A percentile compares a stretch with the other conserved stretches of the same genome.
Evolutionary conservation across 495 filamentous ascomycete genomes (phyloP).

Genomic region (Amphirosellinia nigrospora): DNA sequence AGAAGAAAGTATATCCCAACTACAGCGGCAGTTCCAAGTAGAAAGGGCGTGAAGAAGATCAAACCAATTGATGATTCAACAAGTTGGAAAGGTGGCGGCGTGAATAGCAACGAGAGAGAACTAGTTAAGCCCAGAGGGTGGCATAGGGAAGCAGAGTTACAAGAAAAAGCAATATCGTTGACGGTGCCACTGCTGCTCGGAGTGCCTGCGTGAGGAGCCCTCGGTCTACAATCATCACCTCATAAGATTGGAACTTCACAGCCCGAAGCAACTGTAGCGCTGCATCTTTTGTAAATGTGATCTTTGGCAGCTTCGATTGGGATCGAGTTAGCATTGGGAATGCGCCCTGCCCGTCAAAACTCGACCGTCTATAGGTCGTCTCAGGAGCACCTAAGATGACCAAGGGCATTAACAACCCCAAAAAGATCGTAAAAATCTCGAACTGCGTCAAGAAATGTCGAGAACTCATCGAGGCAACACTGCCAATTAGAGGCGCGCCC

Average conservation of each 20-base stretch:
- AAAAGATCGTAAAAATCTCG: constrained; percentile 53
- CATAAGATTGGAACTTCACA: constrained; percentile 49
- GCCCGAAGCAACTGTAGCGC: constrained; percentile 42
- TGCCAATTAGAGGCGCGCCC: constrained; percentile 57
- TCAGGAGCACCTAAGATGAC: constrained; percentile 56
- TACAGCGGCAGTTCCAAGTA: constrained; percentile 42
- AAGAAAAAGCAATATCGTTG: constrained; percentile 49
- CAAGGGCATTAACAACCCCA: constrained; percentile 51
- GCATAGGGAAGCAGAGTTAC: constrained; percentile 49
- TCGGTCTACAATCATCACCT: constrained; percentile 31
- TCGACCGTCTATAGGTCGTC: constrained; percentile 51
- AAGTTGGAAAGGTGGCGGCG: constrained; percentile 47
- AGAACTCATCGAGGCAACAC: constrained; percentile 45
- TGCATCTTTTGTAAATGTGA: constrained; percentile 39
- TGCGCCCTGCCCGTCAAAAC: constrained; percentile 32
- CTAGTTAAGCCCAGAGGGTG: constrained; percentile 48
- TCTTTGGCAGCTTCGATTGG: constrained; percentile 39
- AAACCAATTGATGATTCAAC: constrained; percentile 46
- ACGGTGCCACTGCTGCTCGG: constrained; percentile 53
- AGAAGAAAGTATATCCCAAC: constrained; percentile 33
- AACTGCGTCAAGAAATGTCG: constrained; percentile 51
- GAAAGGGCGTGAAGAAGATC: constrained; percentile 50
- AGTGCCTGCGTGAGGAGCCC: constrained; percentile 46
- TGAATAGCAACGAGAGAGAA: constrained; percentile 54
- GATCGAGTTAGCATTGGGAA: constrained; percentile 39